Evolutionary conservation across 352 stramenopile genomes (phyloP), one percentile per base, ranked within the genome.

Genomic region (Phytophthora hibernalis): DNA sequence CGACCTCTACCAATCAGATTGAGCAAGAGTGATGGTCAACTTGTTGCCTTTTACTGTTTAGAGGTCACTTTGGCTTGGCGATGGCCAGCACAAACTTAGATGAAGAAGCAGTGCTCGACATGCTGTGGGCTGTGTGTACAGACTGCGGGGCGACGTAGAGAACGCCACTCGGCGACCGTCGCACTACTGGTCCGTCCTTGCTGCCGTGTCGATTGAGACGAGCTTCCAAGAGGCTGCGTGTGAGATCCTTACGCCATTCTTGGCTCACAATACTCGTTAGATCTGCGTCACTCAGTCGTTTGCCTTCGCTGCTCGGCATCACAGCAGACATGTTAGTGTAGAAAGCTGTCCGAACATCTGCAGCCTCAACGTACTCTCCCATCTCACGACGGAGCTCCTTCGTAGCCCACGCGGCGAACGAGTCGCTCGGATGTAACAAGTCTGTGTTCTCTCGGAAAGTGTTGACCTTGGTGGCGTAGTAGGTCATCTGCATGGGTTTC

Each of bases 191-290:
- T 44, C 85, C 80, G 42, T 89, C 73, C 16, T 62, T 67, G 52
- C 77, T 89, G 7, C 64, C 67, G 53, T 93, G 82, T 9, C 81
- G 82, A 50, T 93, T 93, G 30, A 91, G 33, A 15, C 85, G 76
- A 15, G 65, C 65, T 51, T 87, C 68, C 64, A 87, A 73, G 26
- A 89, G 68, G 35, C 54, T 74, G 13, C 81, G 77, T 16, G 76
- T 78, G 65, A 90, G 79, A 40, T 91, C 69, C 2, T 80, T 90
- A 24, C 79, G 81, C 83, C 85, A 92, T 42, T 92, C 83, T 28
- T 92, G 80, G 16, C 51, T 44, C 9, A 89, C 70, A 16, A 91
- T 79, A 28, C 67, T 61, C 11, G 67, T 59, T 44, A 90, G 45
- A 56, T 91, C 85, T n/a, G 58, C 45, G 13, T 85, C 72, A 13